A percentile compares a stretch with the other conserved stretches of the same genome.
phyloP scores from a whole-genome alignment of 805 yeast species.

The Candida lessepsii region DNA sequence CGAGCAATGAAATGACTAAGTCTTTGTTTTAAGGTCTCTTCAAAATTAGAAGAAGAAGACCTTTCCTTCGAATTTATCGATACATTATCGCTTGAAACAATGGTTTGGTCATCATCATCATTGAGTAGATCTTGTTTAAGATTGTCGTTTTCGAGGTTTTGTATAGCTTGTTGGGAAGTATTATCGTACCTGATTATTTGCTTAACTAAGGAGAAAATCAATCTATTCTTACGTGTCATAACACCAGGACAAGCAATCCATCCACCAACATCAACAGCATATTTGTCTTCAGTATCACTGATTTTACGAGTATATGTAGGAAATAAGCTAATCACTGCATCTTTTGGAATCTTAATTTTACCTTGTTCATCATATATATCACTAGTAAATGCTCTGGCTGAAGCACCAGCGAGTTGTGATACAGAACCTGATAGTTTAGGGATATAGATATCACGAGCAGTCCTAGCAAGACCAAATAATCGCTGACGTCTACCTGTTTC shows the following conservation, averaged over 20 bases:
- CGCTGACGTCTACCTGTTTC: conserved; percentile 33
- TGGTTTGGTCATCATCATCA: conserved; percentile 23
- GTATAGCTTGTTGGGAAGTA: conserved; percentile 18
- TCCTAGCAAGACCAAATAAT: conserved; percentile 49
- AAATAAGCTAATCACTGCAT: conserved; percentile 55
- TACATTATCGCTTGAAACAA: conserved; percentile 13
- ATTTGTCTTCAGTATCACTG: conserved; percentile 17
- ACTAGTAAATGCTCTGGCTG: conserved; percentile 26
- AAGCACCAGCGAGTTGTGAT: conserved; percentile 49
- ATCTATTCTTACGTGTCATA: conserved; percentile 65
- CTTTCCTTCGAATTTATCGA: conserved; percentile 7
- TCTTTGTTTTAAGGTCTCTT: conserved; percentile 58
- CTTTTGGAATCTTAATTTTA: conserved; percentile 44
- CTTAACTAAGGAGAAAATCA: conserved; percentile 66
- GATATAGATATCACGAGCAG: conserved; percentile 57
- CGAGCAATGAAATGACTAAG: conserved; percentile 69
- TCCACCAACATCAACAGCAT: conserved; percentile 65
- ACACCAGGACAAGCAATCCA: conserved; percentile 70
- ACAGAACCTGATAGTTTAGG: conserved; percentile 51
- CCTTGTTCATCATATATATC: conserved; percentile 31
- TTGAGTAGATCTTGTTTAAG: conserved; percentile 25
- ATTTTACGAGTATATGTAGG: conserved; percentile 36
- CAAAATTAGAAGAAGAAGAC: conserved; percentile 20
- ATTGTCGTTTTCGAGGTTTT: conserved; percentile 25
- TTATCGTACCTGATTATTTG: conserved; percentile 53